A percentile compares a stretch with the other conserved stretches of the same genome.
Evolutionary conservation across 805 yeast species (phyloP).

Genomic region (Ogataea paradorogensis): DNA sequence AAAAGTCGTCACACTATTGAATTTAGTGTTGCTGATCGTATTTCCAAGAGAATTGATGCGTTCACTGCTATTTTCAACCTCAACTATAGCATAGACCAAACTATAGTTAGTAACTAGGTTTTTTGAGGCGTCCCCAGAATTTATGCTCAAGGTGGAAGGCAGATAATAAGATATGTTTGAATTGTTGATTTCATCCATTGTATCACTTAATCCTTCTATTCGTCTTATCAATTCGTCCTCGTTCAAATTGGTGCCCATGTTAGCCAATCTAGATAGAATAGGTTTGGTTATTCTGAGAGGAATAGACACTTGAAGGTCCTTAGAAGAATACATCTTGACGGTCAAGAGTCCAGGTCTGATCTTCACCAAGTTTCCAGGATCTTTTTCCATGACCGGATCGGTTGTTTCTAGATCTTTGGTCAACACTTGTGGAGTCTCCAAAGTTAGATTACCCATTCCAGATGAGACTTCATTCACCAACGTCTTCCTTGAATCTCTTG

Average conservation of each 20-base stretch:
- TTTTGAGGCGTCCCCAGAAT: conserved; percentile 49
- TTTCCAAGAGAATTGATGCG: conserved; percentile 85
- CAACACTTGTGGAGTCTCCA: conserved; percentile 21
- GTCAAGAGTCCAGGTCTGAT: conserved; percentile 69
- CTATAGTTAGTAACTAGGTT: conserved; percentile 44
- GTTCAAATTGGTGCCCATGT: conserved; percentile 45
- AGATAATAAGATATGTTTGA: conserved; percentile 32
- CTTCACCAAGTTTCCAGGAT: conserved; percentile 9
- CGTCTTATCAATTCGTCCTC: conserved; percentile 32
- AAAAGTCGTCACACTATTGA: conserved; percentile 87
- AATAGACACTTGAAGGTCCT: conserved; percentile 66
- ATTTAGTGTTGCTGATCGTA: conserved; percentile 69
- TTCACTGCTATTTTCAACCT: conserved; percentile 92
- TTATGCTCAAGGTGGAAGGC: conserved; percentile 42
- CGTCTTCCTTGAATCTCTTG: conserved; percentile 23
- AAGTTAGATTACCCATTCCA: conserved; percentile 13
- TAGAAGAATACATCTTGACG: conserved; percentile 71
- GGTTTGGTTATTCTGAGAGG: conserved; percentile 62
- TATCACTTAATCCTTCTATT: conserved; percentile 32
- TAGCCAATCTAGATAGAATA: conserved; percentile 62
- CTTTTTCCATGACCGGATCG: conserved; percentile 33
- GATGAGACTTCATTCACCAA: conserved; percentile 18
- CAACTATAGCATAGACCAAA: conserved; percentile 80
- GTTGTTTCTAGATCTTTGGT: conserved; percentile 30
- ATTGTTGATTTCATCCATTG: conserved; percentile 27